Base-by-base conservation (phyloP, 768 basidiomycete species). In the Pleurotus giganteus region DNA sequence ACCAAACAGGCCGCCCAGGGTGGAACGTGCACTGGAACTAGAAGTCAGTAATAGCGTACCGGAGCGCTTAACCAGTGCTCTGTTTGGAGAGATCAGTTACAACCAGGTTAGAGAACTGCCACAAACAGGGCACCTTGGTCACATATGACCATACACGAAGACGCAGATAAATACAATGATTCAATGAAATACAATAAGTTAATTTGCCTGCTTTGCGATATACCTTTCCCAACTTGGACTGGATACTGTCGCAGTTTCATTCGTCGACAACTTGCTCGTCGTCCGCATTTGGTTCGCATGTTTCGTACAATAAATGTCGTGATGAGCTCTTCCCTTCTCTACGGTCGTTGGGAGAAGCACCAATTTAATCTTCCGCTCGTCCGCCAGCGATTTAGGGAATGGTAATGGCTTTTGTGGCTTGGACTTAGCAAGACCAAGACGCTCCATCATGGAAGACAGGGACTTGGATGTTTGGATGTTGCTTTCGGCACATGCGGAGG, bases 201-300 rank as follows among this genome's bases (percentile, higher is more conserved):
- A 61, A 29, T 71, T 69, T 29, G 66, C 66, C 31, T 66, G 71
- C 60, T 75, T 77, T 34, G 86, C 75, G 36, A 76, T 64, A 65
- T 88, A 87, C 56, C 82, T 72, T 65, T 88, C 85, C 86, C 86
- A 88, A 50, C 75, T 80, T 26, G 86, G 84, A 63, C 80, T 83
- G 15, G 72, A 59, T 29, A 80, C 72, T 55, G 78, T 76, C 66
- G 79, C 82, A 61, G 65, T 54, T 60, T 70, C 32, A 67, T 66
- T 50, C 69, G 69, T 43, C 60, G 68, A 49, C 61, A 55, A 50
- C 59, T 66, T 60, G 57, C 61, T 47, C 66, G 27, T 47, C 21
- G 58, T 31, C 63, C 57, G 53, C 65, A 63, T 15, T 62, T 59
- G 41, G 65, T 66, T 47, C 65, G 47, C 66, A 67, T 68, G 71